Conservation (phyloP, 1,284 basidiomycete genomes). For the Coniophora puteana region DNA sequence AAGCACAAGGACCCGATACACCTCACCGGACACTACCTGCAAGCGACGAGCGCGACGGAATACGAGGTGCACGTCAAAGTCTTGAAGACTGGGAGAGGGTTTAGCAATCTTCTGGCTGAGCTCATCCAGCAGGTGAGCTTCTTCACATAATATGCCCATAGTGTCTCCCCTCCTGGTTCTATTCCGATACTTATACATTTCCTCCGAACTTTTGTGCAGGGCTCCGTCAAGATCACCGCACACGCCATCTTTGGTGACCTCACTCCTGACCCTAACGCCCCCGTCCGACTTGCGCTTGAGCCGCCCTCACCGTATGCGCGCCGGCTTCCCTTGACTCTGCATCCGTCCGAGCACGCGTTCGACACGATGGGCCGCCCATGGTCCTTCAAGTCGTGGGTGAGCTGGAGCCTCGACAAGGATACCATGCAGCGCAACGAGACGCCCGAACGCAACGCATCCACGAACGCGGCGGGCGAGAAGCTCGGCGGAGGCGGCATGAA, state of each 20-base stretch:
- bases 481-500: conserved; percentile 47
- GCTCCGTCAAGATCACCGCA: conserved; percentile 39
- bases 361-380: conserved; percentile 23
- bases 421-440: conserved; percentile 35
- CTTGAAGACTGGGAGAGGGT: conserved; percentile 44
- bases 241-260: conserved; percentile 57
- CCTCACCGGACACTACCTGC: conserved; percentile 55
- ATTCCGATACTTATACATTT: neutral
- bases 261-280: conserved; percentile 23
- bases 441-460: conserved; percentile 28
- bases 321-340: conserved; percentile 47
- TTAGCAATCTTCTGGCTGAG: conserved; percentile 53
- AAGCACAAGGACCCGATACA: conserved; percentile 53
- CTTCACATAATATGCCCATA: conserved; percentile 4
- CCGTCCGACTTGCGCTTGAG: conserved; percentile 29
- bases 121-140: conserved; percentile 48
- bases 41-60: conserved; percentile 33
- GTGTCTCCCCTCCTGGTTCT: neutral
- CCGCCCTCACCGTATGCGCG: conserved; percentile 54
- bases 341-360: conserved; percentile 37
- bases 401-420: conserved; percentile 36
- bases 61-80: conserved; percentile 45
- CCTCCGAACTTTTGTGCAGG: conserved; percentile 28
- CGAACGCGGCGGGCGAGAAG: conserved; percentile 31
- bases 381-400: conserved; percentile 33